Evolutionary conservation across 1,139 yeast genomes (phyloP), one percentile per base, ranked within the genome.

Genomic region (Candida albicans): DNA sequence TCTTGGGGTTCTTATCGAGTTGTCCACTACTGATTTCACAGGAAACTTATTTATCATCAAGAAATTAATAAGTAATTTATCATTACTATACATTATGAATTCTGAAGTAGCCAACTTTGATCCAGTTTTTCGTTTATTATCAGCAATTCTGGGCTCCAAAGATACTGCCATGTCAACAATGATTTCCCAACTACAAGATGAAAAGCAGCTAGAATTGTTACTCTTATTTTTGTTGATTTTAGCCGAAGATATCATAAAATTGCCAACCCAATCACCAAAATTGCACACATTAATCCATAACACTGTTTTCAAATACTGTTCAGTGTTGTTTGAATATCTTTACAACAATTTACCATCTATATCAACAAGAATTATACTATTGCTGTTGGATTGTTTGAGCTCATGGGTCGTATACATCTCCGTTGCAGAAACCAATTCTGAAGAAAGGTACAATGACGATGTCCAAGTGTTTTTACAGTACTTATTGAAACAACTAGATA

Each of bases 231-330:
- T 76, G 2, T 70, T 82, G 22, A 79, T 80, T 13, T 54, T 82
- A 1, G 77, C 75, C 1, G 90, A 84, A 55, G 90, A 84, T 49
- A 52, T 76, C 8, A 54, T 66, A 28, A 77, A 75, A 49, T 61
- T 39, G 22, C 39, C 59, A 41, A 70, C 62, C 44, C 55, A 33
- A 26, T 37, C 40, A 2, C 37, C 46, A 9, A 40, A 45, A 3
- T 40, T 51, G 13, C 51, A 52, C 46, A 52, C 22, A 44, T 40
- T 39, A 39, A 44, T 44, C 43, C 54, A 53, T 37, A n/a, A 37
- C 2, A 38, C 49, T 1, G 33, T 50, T 8, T 51, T 51, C 35
- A 32, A 31, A 10, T 46, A 45, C 26, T 34, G 40, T n/a, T 36
- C 18, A n/a, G 24, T 15, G 32, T n/a, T 49, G 14, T 49, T 33